These are phyloP conservation scores for Cladophialophora chaetospira DNA, from an alignment of 2,329 filamentous ascomycete species.

Conservation along the genomic window DNA sequence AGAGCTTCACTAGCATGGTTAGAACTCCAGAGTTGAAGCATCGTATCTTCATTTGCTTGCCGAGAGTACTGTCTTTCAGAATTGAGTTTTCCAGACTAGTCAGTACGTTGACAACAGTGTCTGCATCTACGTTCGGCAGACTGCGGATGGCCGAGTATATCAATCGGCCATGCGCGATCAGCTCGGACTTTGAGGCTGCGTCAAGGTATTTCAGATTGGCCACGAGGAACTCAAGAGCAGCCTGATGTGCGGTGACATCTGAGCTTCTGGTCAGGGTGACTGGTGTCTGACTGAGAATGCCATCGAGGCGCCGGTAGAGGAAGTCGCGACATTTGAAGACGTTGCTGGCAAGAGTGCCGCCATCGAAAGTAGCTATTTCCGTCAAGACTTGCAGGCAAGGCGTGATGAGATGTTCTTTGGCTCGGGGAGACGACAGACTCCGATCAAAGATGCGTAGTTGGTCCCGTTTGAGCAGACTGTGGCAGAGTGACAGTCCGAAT, in stretches of 20 bases:
- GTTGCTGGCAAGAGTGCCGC: constrained; percentile 74
- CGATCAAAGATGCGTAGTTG: constrained; percentile 79
- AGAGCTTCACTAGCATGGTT: constrained; percentile 70
- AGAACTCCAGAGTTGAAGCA: constrained; percentile 76
- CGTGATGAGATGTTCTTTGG: constrained; percentile 85
- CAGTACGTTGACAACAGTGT: constrained; percentile 74
- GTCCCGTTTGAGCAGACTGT: constrained; percentile 75
- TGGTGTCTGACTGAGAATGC: constrained; percentile 74
- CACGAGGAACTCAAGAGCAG: constrained; percentile 78
- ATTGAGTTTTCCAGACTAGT: constrained; percentile 69
- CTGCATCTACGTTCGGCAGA: constrained; percentile 74
- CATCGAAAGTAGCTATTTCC: constrained; percentile 83
- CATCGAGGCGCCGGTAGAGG: constrained; percentile 76
- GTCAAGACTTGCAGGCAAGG: constrained; percentile 82
- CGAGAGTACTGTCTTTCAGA: constrained; percentile 72
- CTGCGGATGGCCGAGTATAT: constrained; percentile 72
- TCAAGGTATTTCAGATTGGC: constrained; percentile 77
- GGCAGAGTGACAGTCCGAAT: constrained; percentile 75
- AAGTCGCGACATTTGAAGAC: constrained; percentile 77
- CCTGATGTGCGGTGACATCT: constrained; percentile 74
- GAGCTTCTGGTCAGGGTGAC: constrained; percentile 54
- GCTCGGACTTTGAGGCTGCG: constrained; percentile 74
- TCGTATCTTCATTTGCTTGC: constrained; percentile 71
- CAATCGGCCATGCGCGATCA: constrained; percentile 73
- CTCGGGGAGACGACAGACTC: constrained; percentile 75